Evolutionary conservation across 1,284 basidiomycete species (phyloP).

Genomic region (Pseudozyma pruni): DNA sequence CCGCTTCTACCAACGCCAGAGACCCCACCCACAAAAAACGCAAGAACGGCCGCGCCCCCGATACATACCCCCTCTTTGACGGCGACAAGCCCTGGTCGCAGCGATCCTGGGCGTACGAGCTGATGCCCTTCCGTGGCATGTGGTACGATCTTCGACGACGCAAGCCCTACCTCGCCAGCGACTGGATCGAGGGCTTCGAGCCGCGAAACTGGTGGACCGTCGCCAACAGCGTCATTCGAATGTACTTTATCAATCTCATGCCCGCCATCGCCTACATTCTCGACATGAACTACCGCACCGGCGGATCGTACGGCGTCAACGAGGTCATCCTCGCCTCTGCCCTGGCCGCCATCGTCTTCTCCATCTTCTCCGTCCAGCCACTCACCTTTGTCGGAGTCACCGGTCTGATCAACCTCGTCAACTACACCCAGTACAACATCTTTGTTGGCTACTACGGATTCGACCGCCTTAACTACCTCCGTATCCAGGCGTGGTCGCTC

Average conservation of each 20-base stretch:
- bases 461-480: conserved; percentile 52
- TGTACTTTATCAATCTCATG: conserved; percentile 73
- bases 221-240: conserved; percentile 50
- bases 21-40: not conserved
- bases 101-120: conserved; percentile 60
- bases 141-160: conserved; percentile 79
- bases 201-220: conserved; percentile 57
- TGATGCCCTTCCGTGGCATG: conserved; percentile 77
- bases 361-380: conserved; percentile 88
- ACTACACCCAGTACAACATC: conserved; percentile 66
- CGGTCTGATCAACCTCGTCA: conserved; percentile 72
- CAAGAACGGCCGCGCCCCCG: conserved; percentile 6
- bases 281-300: conserved; percentile 87
- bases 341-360: conserved; percentile 91
- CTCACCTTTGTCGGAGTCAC: conserved; percentile 94
- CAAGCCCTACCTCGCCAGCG: conserved; percentile 75
- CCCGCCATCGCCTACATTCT: conserved; percentile 92
- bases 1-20: not conserved
- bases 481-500: conserved; percentile 77
- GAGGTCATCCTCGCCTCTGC: conserved; percentile 74
- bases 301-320: conserved; percentile 86
- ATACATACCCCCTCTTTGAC: conserved; percentile 34
- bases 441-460: conserved; percentile 62
- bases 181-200: conserved; percentile 59
- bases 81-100: conserved; percentile 64